These are phyloP conservation scores for Gracilaria vermiculophylla DNA, from an alignment of 23 red algal species.

Conservation along the genomic window DNA sequence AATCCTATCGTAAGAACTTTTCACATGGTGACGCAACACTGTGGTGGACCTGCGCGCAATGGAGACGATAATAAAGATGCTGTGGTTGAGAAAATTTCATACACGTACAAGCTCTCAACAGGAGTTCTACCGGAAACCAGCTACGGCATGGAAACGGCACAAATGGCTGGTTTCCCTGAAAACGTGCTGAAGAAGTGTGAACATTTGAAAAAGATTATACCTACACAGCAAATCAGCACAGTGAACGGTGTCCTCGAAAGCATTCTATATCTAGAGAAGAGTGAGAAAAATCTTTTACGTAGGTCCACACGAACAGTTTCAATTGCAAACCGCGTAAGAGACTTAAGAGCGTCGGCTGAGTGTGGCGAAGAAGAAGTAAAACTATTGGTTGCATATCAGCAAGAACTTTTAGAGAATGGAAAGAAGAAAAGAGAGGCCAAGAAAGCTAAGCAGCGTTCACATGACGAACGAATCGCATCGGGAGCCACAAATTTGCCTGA, in stretches of 20 bases:
- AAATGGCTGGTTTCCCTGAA: conserved; percentile 45
- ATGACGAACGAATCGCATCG: not conserved
- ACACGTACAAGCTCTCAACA: conserved; percentile 47
- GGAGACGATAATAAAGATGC: not conserved
- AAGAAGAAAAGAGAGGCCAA: not conserved
- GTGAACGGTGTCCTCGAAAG: not conserved
- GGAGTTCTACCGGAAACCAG: conserved; percentile 33
- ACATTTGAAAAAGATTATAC: not conserved
- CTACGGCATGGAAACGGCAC: conserved; percentile 55
- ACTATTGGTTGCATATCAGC: not conserved
- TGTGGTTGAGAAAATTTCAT: not conserved
- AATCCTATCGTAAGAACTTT: conserved; percentile 52
- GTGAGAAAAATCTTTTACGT: conserved; percentile 1
- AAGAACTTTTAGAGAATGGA: not conserved
- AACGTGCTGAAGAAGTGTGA: not conserved
- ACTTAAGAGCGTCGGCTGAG: not conserved
- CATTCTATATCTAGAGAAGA: not conserved
- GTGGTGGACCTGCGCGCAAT: not conserved
- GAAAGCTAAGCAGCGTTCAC: not conserved
- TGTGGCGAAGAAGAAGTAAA: not conserved
- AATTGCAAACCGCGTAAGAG: not conserved
- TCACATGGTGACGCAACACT: conserved; percentile 43
- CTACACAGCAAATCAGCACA: not conserved
- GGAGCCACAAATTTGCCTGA: not conserved
- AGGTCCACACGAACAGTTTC: not conserved